Percentiles rank a stretch among this genome's conserved stretches.
phyloP scores from a whole-genome alignment of 2,329 filamentous ascomycete species.

The Basipetospora sp. region DNA sequence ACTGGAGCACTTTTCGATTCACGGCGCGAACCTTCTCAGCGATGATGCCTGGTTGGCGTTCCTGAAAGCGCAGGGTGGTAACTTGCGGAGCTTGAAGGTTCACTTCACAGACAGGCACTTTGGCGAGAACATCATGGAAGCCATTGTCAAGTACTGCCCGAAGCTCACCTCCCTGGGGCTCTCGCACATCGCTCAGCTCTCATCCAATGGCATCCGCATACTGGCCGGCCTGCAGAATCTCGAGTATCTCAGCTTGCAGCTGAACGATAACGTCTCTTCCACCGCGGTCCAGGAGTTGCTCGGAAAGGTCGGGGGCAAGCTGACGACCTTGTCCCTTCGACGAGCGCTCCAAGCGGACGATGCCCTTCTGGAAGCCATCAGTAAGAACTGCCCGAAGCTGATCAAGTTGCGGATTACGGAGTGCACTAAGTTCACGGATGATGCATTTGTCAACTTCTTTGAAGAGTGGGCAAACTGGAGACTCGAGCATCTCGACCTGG shows the following conservation, averaged over 20 bases:
- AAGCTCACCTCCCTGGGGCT: slow-evolving; percentile 64
- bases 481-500: slow-evolving; percentile 57
- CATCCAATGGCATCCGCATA: slow-evolving; percentile 46
- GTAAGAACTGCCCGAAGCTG: slow-evolving; percentile 51
- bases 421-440: slow-evolving; percentile 62
- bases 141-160: slow-evolving; percentile 50
- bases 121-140: slow-evolving; percentile 50
- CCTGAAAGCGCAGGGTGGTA: slow-evolving; percentile 48
- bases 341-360: slow-evolving; percentile 54
- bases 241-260: slow-evolving; percentile 60
- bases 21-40: slow-evolving; percentile 71
- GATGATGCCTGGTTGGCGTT: slow-evolving; percentile 61
- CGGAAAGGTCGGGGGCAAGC: slow-evolving; percentile 41
- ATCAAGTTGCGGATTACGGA: slow-evolving; percentile 68
- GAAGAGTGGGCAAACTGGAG: slow-evolving; percentile 59
- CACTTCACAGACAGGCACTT: slow-evolving; percentile 77
- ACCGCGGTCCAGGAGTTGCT: slow-evolving; percentile 48
- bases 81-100: slow-evolving; percentile 56
- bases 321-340: slow-evolving; percentile 68
- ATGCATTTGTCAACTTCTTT: slow-evolving; percentile 59
- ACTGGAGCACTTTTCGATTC: slow-evolving; percentile 61
- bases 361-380: slow-evolving; percentile 53
- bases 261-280: slow-evolving; percentile 41
- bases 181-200: slow-evolving; percentile 62
- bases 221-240: slow-evolving; percentile 50